Conservation (phyloP, 2,329 filamentous ascomycete species). For the Aspergillus ruber region DNA sequence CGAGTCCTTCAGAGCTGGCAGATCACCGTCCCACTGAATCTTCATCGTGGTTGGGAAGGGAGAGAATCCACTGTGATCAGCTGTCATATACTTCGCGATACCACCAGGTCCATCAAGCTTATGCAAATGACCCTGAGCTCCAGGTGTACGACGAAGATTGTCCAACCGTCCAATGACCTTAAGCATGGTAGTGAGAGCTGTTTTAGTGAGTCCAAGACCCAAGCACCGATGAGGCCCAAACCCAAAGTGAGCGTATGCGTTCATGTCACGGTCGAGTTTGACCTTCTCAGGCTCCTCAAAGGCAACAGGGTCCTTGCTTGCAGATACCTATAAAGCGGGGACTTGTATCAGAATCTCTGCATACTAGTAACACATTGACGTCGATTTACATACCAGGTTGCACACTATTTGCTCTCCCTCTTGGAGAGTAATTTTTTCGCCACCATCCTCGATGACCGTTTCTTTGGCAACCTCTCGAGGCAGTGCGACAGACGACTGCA, state of each 20-base stretch:
- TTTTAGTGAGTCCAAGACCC: constrained; percentile 36
- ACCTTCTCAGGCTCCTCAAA: constrained; percentile 43
- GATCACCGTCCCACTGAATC: constrained; percentile 37
- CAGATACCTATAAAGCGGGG: constrained; percentile 21
- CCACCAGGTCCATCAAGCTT: constrained; percentile 33
- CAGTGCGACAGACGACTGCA: constrained; percentile 33
- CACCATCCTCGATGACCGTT: constrained; percentile 29
- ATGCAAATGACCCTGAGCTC: constrained; percentile 36
- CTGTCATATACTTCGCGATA: constrained; percentile 39
- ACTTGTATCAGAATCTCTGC: background rate
- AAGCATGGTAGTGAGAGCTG: constrained; percentile 34
- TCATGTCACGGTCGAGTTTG: constrained; percentile 56
- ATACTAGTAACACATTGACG: background rate
- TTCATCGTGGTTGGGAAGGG: constrained; percentile 42
- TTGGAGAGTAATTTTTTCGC: constrained; percentile 26
- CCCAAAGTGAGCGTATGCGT: constrained; percentile 59
- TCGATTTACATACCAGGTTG: constrained; percentile 27
- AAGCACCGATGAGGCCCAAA: constrained; percentile 58
- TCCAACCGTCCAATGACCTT: constrained; percentile 36
- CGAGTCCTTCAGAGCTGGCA: constrained; percentile 17
- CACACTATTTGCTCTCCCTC: constrained; percentile 29
- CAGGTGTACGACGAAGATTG: constrained; percentile 37
- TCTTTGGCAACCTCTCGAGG: constrained; percentile 29
- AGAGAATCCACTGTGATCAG: constrained; percentile 36
- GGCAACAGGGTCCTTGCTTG: constrained; percentile 28